These are phyloP conservation scores for Acanthamoeba lugdunensis DNA, from an alignment of 208 protist genomes.

Conservation along the genomic window DNA sequence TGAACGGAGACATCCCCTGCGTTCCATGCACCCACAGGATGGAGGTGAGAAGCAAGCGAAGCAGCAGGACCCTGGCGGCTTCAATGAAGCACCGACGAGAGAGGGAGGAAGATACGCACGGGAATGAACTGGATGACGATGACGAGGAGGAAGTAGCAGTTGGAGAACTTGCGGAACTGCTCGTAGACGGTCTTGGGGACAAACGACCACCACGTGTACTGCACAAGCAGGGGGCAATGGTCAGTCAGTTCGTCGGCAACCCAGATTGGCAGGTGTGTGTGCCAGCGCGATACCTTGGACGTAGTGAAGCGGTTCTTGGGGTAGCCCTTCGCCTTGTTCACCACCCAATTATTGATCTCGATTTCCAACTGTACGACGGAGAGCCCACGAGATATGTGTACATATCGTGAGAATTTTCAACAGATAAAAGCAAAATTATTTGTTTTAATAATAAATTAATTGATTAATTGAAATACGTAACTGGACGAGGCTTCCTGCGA, in stretches of 20 bases:
- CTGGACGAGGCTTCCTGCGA: background rate
- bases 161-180: conserved; percentile 94
- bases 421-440: background rate
- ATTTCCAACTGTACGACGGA: background rate
- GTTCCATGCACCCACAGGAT: conserved; percentile 83
- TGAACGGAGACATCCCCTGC: conserved; percentile 75
- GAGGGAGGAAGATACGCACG: conserved; percentile 86
- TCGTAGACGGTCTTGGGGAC: conserved; percentile 95
- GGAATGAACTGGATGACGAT: conserved; percentile 50
- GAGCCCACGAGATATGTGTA: background rate
- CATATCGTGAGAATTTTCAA: no score
- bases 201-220: conserved; percentile 88
- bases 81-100: conserved; percentile 65
- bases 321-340: conserved; percentile 18
- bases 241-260: background rate
- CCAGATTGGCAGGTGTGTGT: no score
- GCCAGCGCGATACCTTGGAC: background rate
- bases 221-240: background rate
- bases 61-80: conserved; percentile 80
- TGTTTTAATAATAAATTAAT: background rate
- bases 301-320: conserved; percentile 49
- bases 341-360: background rate
- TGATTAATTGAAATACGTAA: background rate
- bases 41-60: conserved; percentile 75
- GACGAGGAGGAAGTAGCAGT: conserved; percentile 95